A percentile compares a stretch with the other conserved stretches of the same genome.
Evolutionary conservation across 371 early-diverging fungal genomes (phyloP).

Genomic region (Mucor saturninus): DNA sequence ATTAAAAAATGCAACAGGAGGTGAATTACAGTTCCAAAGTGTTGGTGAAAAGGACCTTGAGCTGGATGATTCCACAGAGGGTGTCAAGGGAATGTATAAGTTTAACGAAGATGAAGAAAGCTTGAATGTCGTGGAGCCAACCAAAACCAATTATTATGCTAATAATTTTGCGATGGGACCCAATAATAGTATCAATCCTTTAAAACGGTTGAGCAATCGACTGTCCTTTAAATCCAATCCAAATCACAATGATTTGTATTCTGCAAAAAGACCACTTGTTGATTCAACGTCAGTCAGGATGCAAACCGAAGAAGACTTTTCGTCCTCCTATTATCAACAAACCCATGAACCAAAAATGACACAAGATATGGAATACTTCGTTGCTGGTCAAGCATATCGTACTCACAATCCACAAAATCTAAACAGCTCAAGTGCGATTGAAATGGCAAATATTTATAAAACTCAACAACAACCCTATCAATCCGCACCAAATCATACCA

Average conservation of each 20-base stretch:
- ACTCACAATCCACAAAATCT: conserved; percentile 23
- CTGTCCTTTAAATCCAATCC: background rate
- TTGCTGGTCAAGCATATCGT: conserved; percentile 27
- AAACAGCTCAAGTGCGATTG: conserved; percentile 23
- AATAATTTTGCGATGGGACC: conserved; percentile 7
- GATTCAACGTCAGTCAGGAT: conserved; percentile 4
- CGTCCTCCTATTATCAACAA: conserved; percentile 3
- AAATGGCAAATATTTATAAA: conserved; percentile 29
- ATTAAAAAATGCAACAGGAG: conserved; percentile 13
- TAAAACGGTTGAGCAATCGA: conserved; percentile 17
- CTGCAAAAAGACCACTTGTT: conserved; percentile 15
- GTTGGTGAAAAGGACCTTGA: conserved; percentile 40
- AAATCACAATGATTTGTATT: conserved; percentile 9
- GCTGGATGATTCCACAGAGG: conserved; percentile 44
- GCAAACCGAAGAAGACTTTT: background rate
- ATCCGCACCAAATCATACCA: conserved; percentile 1
- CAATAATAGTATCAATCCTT: conserved; percentile 3
- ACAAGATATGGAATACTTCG: conserved; percentile 29
- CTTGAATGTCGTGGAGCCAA: conserved; percentile 18
- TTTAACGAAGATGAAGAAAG: conserved; percentile 37
- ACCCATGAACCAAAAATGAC: conserved; percentile 5
- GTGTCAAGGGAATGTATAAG: conserved; percentile 40
- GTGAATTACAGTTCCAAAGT: conserved; percentile 43
- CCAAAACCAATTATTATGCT: conserved; percentile 19
- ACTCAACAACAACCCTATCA: conserved; percentile 18